Evolutionary conservation across 495 filamentous ascomycete species (phyloP).

Genomic region (Penicillium daleae): DNA sequence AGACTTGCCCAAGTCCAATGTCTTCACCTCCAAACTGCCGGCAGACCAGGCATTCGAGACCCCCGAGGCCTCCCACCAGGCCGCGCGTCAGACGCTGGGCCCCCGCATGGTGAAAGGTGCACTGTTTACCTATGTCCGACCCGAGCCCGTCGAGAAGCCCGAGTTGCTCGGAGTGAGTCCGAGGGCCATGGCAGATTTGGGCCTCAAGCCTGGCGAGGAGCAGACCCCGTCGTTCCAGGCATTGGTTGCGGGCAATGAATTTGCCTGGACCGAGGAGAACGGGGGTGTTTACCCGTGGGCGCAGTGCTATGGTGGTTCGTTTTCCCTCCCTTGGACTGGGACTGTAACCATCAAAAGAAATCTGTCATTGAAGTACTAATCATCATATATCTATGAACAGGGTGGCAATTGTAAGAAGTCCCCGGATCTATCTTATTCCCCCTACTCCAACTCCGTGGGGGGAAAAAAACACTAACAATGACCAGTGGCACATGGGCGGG

Average conservation of each 20-base stretch:
- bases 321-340: not conserved
- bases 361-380: no score
- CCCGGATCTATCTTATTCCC: not conserved
- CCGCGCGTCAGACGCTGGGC: slow-evolving; percentile 72
- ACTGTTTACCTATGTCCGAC: slow-evolving; percentile 87
- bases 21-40: slow-evolving; percentile 78
- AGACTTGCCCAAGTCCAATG: slow-evolving; percentile 83
- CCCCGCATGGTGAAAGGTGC: slow-evolving; percentile 86
- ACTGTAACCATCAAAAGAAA: not conserved
- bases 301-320: slow-evolving; percentile 87
- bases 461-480: slow-evolving; percentile 2
- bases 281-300: slow-evolving; percentile 91
- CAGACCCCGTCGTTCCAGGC: slow-evolving; percentile 74
- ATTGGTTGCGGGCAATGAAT: slow-evolving; percentile 77
- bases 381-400: slow-evolving; percentile 29
- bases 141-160: slow-evolving; percentile 66
- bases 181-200: slow-evolving; percentile 77
- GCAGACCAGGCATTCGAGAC: slow-evolving; percentile 81
- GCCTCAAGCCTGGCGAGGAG: slow-evolving; percentile 67
- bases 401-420: slow-evolving; percentile 58
- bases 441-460: not conserved
- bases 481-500: slow-evolving; percentile 82
- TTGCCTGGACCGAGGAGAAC: slow-evolving; percentile 61
- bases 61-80: slow-evolving; percentile 75
- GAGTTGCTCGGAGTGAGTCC: slow-evolving; percentile 81